Percentiles rank a stretch among this genome's conserved stretches.
Evolutionary conservation across 2,329 filamentous ascomycete genomes (phyloP).

Genomic region (Beauveria brongniartii): DNA sequence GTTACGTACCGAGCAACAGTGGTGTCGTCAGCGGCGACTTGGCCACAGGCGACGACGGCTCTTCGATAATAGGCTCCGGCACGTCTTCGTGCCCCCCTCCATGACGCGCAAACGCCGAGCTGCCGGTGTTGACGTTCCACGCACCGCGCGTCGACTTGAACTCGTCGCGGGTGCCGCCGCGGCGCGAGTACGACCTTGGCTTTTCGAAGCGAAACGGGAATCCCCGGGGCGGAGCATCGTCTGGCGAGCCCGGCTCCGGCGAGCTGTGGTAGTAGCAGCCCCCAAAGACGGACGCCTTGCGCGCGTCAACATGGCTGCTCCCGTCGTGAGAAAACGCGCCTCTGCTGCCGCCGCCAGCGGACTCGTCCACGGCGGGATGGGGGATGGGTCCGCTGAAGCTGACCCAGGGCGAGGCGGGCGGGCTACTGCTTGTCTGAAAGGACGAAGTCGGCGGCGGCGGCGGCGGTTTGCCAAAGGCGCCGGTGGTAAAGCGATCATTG

Average conservation of each 20-base stretch:
- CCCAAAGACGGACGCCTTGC: background rate
- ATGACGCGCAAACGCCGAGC: background rate
- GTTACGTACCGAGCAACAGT: slow-evolving; percentile 24
- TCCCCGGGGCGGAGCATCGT: background rate
- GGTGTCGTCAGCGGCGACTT: slow-evolving; percentile 17
- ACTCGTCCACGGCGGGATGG: background rate
- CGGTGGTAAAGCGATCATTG: slow-evolving; percentile 4
- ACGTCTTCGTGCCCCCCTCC: slow-evolving; percentile 13
- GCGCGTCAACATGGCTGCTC: too few relatives aligned
- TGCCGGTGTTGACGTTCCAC: slow-evolving; percentile 5
- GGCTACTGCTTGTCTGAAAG: background rate
- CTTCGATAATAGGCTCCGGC: slow-evolving; percentile 27
- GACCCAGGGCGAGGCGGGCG: background rate
- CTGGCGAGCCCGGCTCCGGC: background rate
- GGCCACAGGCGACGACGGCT: slow-evolving; percentile 20
- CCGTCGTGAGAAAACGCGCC: background rate
- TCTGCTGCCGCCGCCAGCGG: background rate
- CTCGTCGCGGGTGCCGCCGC: background rate
- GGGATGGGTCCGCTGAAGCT: slow-evolving; percentile 1
- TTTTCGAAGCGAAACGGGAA: background rate
- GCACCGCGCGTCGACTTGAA: slow-evolving; percentile 5
- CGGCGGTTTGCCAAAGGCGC: background rate
- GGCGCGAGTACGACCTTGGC: background rate
- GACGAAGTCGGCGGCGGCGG: too few relatives aligned
- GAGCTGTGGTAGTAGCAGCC: background rate